Percentiles rank a stretch among this genome's conserved stretches.
Conservation (phyloP, 306 rosid genomes). For the Lathyrus tuberosus region DNA sequence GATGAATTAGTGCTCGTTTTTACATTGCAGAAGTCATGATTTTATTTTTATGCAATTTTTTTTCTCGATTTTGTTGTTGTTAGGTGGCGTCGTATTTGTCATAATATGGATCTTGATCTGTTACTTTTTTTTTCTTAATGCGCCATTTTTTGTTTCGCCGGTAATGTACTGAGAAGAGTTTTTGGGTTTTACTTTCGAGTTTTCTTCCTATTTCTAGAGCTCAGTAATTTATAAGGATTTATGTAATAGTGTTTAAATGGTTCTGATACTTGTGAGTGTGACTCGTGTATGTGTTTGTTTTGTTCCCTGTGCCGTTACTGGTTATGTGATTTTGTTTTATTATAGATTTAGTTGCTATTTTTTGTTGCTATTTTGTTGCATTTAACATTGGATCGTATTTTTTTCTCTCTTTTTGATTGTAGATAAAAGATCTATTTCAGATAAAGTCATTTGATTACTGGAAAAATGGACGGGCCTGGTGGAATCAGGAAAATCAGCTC, state of each 20-base stretch:
- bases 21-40: not conserved
- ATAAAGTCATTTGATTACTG: constrained; percentile 25
- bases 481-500: constrained; percentile 77
- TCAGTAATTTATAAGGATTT: constrained; percentile 5
- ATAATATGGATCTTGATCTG: constrained; percentile 58
- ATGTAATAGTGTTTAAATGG: not conserved
- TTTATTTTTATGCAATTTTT: not conserved
- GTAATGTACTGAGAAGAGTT: constrained; percentile 14
- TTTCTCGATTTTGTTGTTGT: not conserved
- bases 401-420: constrained; percentile 16
- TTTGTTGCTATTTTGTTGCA: not conserved
- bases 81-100: too few relatives aligned
- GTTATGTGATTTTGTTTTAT: constrained; percentile 13
- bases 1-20: constrained; percentile 22
- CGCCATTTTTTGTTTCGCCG: constrained; percentile 1
- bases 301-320: constrained; percentile 32
- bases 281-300: constrained; percentile 30
- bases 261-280: constrained; percentile 21
- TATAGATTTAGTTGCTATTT: not conserved
- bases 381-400: constrained; percentile 25
- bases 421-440: constrained; percentile 35
- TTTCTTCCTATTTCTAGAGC: constrained; percentile 14
- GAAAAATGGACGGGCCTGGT: constrained; percentile 62
- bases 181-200: not conserved
- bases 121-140: constrained; percentile 32